Conservation (phyloP, 306 rosid species). For the Cajanus cajan region DNA sequence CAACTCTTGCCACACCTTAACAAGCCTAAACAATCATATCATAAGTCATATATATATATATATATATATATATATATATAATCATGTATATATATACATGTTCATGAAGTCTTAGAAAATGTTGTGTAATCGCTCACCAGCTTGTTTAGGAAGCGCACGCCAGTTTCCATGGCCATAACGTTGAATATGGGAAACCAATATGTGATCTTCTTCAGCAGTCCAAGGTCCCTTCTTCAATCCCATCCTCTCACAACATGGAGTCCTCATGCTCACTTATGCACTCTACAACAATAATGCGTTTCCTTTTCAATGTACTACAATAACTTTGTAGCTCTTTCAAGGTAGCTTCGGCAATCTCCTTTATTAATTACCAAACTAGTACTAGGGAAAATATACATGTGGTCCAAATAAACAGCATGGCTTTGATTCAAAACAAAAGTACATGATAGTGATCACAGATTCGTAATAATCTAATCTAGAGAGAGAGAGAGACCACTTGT, state of each 20-base stretch:
- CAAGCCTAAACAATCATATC: slow-evolving; percentile 52
- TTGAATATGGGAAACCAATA: slow-evolving; percentile 57
- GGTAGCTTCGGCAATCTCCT: slow-evolving; percentile 8
- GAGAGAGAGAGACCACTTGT: slow-evolving; percentile 27
- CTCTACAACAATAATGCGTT: neutral
- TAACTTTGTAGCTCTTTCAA: slow-evolving; percentile 5
- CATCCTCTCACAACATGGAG: slow-evolving; percentile 89
- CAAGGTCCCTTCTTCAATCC: slow-evolving; percentile 96
- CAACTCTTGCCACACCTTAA: slow-evolving; percentile 98
- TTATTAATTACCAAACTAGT: neutral
- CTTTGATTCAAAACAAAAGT: slow-evolving; percentile 29
- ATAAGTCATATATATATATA: neutral
- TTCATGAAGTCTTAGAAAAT: too few species aligned
- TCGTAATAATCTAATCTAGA: neutral
- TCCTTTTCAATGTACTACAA: neutral
- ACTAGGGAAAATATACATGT: neutral
- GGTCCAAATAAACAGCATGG: slow-evolving; percentile 23
- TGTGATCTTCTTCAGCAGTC: slow-evolving; percentile 81
- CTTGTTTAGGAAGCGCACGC: slow-evolving; percentile 97
- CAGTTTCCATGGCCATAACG: slow-evolving; percentile 77
- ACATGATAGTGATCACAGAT: slow-evolving; percentile 11
- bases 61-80: too few species aligned
- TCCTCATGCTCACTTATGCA: slow-evolving; percentile 50
- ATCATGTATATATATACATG: too few species aligned
- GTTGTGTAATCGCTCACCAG: slow-evolving; percentile 45